Conservation (phyloP, 768 basidiomycete species). For the Tricholoma sp. region DNA sequence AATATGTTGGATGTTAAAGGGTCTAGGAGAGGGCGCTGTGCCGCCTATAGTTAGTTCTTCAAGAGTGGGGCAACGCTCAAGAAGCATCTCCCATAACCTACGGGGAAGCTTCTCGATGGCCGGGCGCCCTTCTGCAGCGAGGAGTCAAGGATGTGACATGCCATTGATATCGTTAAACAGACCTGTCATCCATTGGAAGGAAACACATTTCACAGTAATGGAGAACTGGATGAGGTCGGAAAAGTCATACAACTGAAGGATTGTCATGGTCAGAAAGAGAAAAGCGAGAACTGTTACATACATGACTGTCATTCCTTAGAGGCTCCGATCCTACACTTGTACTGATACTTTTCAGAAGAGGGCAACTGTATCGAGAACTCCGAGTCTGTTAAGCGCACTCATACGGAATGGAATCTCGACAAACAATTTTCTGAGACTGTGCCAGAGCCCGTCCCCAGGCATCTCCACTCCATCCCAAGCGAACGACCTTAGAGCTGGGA, state of each 20-base stretch:
- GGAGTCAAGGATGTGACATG: background rate
- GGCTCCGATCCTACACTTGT: slow-evolving; percentile 30
- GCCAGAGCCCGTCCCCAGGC: slow-evolving; percentile 30
- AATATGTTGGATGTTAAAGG: slow-evolving; percentile 33
- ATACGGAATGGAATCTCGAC: background rate
- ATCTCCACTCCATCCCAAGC: slow-evolving; percentile 35
- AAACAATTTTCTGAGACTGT: slow-evolving; percentile 24
- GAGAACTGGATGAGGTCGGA: slow-evolving; percentile 28
- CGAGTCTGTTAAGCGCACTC: slow-evolving; percentile 9
- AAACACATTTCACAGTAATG: slow-evolving; percentile 29
- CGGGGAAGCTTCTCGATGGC: slow-evolving; percentile 31
- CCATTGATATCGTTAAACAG: background rate
- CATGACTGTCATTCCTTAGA: slow-evolving; percentile 27
- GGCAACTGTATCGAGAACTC: slow-evolving; percentile 22
- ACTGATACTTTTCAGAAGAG: slow-evolving; percentile 27
- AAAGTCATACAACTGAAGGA: slow-evolving; percentile 30
- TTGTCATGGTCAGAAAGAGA: slow-evolving; percentile 5
- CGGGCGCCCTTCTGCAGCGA: slow-evolving; percentile 25
- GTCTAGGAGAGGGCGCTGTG: slow-evolving; percentile 31
- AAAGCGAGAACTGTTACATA: slow-evolving; percentile 15
- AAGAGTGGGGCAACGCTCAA: slow-evolving; percentile 33
- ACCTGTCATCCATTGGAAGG: slow-evolving; percentile 32
- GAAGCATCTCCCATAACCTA: slow-evolving; percentile 35
- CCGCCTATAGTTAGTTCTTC: slow-evolving; percentile 32
- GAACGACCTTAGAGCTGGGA: slow-evolving; percentile 25